Conservation (phyloP, 306 rosid species). For the Medicago arabica region DNA sequence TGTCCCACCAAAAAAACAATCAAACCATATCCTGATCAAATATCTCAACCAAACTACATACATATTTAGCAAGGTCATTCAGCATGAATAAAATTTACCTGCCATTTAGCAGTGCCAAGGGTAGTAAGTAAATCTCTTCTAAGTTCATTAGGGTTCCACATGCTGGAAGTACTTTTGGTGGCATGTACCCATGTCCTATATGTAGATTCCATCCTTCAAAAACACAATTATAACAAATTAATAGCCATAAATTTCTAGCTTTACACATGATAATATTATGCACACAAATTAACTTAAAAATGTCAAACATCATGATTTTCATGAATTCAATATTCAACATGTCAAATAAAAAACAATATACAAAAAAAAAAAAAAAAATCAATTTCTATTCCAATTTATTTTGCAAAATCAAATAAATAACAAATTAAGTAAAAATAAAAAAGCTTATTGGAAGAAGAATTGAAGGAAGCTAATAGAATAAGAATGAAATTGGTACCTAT, state of each 20-base stretch:
- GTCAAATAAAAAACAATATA: not conserved
- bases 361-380: not conserved
- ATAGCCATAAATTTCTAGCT: slow-evolving; percentile 1
- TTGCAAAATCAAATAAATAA: not conserved
- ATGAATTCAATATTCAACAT: slow-evolving; percentile 5
- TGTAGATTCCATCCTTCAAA: slow-evolving; percentile 85
- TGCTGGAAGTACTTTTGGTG: slow-evolving; percentile 55
- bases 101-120: slow-evolving; percentile 97
- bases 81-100: slow-evolving; percentile 56
- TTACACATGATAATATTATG: not conserved
- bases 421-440: slow-evolving; percentile 16
- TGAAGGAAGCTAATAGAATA: not conserved
- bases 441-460: not conserved
- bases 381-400: not conserved
- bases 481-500: slow-evolving; percentile 61
- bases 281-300: slow-evolving; percentile 19
- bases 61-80: not conserved
- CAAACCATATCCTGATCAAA: not conserved
- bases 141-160: slow-evolving; percentile 76
- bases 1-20: slow-evolving; percentile 35
- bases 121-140: slow-evolving; percentile 75
- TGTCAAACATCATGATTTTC: not conserved
- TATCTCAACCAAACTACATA: not conserved
- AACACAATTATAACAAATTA: slow-evolving; percentile 35
- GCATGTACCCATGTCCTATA: slow-evolving; percentile 83